These are phyloP conservation scores for Dactylellina parvicollis DNA, from an alignment of 2,329 filamentous ascomycete species.

Conservation along the genomic window DNA sequence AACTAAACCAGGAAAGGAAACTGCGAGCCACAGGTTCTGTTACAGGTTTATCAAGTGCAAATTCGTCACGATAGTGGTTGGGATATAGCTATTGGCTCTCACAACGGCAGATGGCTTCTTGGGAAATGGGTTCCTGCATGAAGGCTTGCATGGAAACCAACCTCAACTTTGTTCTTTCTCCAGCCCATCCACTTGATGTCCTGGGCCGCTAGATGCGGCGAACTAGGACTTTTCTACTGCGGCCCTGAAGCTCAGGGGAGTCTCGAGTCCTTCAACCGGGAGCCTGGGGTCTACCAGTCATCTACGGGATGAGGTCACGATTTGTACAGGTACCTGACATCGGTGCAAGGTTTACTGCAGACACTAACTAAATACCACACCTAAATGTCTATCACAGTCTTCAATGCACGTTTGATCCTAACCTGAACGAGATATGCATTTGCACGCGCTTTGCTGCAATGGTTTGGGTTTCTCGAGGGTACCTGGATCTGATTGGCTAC, in stretches of 20 bases:
- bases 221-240: constrained; percentile 2
- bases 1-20: constrained; percentile 31
- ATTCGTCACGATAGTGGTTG: constrained; percentile 11
- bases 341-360: background rate
- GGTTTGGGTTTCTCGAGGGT: background rate
- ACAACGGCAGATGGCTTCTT: constrained; percentile 10
- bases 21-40: constrained; percentile 29
- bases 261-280: background rate
- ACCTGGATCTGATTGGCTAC: background rate
- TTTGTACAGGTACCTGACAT: constrained; percentile 1
- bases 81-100: constrained; percentile 5
- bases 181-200: background rate
- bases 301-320: background rate
- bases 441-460: background rate
- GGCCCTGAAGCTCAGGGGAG: constrained; percentile 27
- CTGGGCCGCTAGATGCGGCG: constrained; percentile 14
- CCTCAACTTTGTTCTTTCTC: background rate
- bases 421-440: background rate
- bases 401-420: background rate
- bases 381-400: background rate
- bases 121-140: constrained; percentile 37
- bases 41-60: constrained; percentile 33
- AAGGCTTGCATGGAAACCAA: constrained; percentile 24
- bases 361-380: background rate
- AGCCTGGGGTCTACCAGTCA: background rate